Base-by-base conservation (phyloP, 805 yeast species). In the Yamadazyma sp. region DNA sequence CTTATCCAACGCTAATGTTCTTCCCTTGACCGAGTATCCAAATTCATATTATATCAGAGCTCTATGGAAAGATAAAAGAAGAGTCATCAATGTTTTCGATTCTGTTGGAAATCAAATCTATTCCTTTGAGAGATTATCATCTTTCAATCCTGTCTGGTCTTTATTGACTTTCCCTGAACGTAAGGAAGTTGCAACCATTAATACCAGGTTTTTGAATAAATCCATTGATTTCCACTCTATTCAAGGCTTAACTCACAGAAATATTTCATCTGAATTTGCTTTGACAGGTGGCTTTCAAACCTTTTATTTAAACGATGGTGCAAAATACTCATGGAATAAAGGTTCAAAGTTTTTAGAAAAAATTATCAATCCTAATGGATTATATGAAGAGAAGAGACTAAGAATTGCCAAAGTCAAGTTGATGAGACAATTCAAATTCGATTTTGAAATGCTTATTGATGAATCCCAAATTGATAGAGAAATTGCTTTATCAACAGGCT, bases 401-500 rank as follows among this genome's bases (percentile, higher is more conserved):
- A 59, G 80, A 43, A 66, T 78, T 8, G 83, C 80, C 22, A 65
- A 64, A 38, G 82, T 73, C 5, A 63, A 74, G 42, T 64, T 73
- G 33, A 65, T 78, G 74, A 65, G 83, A 48, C 78, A 73, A 48
- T 70, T 76, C 61, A 67, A 70, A 45, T 67, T 77, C 44, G 84
- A 80, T 52, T 80, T 72, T 56, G 83, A 78, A 54, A 43, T 79
- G 39, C 53, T 73, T 22, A 53, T 78, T 18, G 82, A 78, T 51
- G 71, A 65, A 33, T 34, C 49, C 2, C 60, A 63, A 43, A 57
- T 76, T 18, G 78, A 74, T 48, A 51, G 61, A n/a, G 75, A 73
- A 36, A 59, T 70, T 27, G 82, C 75, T 3, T 50, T 80, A 33
- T 74, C 78, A n/a, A 76, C 84, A 5, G 82, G 71, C 1, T 79